Evolutionary conservation across 305 asterid genomes (phyloP).

Genomic region (Solanum hybrid): DNA sequence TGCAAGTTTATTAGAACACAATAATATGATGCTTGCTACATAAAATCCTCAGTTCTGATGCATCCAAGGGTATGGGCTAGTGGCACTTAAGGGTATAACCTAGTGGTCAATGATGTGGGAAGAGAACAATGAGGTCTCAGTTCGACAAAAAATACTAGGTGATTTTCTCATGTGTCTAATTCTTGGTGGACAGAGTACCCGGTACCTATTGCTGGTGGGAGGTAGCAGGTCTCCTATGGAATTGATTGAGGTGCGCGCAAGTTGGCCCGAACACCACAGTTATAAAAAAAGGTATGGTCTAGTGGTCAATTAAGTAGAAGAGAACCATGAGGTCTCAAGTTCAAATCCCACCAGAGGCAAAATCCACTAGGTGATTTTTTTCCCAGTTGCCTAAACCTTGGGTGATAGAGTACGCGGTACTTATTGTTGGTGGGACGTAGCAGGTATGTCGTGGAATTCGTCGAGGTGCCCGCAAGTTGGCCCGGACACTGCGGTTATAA

Average conservation of each 20-base stretch:
- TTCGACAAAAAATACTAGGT: not conserved
- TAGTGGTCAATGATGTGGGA: not conserved
- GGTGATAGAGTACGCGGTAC: not conserved
- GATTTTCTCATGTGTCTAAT: not conserved
- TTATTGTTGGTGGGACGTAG: not conserved
- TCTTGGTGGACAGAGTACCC: not conserved
- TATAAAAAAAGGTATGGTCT: not conserved
- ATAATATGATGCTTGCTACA: not conserved
- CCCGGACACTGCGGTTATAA: not conserved
- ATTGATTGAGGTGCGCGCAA: not conserved
- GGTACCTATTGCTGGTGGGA: not conserved
- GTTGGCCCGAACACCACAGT: not conserved
- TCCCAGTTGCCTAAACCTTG: not conserved
- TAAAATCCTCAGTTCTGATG: not conserved
- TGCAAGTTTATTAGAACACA: not conserved
- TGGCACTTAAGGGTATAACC: not conserved
- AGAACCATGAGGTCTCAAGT: not conserved
- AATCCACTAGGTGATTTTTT: not conserved
- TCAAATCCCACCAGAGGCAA: not conserved
- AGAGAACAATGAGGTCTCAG: not conserved
- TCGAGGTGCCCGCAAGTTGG: not conserved
- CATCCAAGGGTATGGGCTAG: not conserved
- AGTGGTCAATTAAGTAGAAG: not conserved
- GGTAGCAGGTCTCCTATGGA: not conserved
- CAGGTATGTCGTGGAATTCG: not conserved